Percentiles rank a stretch among this genome's conserved stretches.
phyloP scores from a whole-genome alignment of 2,329 filamentous ascomycete genomes.

The Pseudogymnoascus sp. region DNA sequence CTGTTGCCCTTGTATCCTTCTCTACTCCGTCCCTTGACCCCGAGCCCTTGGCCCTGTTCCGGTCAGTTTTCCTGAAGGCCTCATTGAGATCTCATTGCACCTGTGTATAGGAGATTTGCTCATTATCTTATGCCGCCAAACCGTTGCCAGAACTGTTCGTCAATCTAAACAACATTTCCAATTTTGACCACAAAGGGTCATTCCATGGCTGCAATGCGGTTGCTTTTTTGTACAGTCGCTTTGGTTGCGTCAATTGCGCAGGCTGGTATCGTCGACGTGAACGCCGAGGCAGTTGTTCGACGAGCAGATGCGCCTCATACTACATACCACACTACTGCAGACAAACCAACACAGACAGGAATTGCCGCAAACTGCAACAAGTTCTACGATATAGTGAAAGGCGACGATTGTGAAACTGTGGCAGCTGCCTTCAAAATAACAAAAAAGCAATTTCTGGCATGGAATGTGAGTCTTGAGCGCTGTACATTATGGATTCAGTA shows the following conservation, averaged over 20 bases:
- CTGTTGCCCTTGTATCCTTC: neutral
- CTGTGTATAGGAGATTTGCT: neutral
- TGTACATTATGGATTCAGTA: neutral
- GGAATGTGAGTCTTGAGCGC: neutral
- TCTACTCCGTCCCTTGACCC: neutral
- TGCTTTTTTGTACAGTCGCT: neutral
- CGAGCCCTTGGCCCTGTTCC: neutral
- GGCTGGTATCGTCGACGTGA: slow-evolving; percentile 1
- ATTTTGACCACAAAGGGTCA: neutral
- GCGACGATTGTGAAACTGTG: slow-evolving; percentile 19
- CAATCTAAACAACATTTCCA: neutral
- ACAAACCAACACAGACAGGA: slow-evolving; percentile 18
- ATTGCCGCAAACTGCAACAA: slow-evolving; percentile 12
- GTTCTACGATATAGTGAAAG: slow-evolving; percentile 13
- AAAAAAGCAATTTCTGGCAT: neutral
- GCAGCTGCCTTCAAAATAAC: slow-evolving; percentile 6
- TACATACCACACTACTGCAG: neutral
- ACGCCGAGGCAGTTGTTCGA: neutral
- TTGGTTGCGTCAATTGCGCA: neutral
- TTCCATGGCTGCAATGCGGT: neutral
- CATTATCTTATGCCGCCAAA: neutral
- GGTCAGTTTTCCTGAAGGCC: neutral
- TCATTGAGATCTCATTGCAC: neutral
- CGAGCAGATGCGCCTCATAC: neutral
- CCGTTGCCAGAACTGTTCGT: neutral